Conservation (phyloP, 2,329 filamentous ascomycete species). For the Volutella citrinella region DNA sequence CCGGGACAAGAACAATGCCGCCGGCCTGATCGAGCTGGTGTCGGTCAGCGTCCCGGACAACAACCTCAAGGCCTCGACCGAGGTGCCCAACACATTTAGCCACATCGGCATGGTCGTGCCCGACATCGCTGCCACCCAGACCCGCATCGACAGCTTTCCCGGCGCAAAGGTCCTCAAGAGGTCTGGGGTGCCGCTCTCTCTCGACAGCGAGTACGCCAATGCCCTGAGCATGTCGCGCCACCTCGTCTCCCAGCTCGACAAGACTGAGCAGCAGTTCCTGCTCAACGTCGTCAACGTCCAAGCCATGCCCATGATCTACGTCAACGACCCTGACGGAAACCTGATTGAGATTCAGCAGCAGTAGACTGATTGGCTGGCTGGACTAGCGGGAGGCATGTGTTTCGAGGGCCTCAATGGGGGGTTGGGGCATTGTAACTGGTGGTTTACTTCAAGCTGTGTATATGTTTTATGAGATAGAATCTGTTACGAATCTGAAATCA, state of each 20-base stretch:
- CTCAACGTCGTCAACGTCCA: conserved; percentile 6
- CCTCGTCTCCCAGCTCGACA: conserved; percentile 9
- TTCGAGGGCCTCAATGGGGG: too few species aligned
- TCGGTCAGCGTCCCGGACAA: conserved; percentile 19
- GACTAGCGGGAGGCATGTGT: too few species aligned
- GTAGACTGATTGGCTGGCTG: neutral
- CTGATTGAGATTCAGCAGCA: conserved; percentile 23
- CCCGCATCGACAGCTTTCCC: conserved; percentile 16
- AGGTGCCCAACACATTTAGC: conserved; percentile 28
- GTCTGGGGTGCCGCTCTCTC: conserved; percentile 14
- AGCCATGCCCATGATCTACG: conserved; percentile 16
- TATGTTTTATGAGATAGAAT: too few species aligned
- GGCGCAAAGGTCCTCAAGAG: conserved; percentile 27
- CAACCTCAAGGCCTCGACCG: conserved; percentile 16
- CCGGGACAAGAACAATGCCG: conserved; percentile 32
- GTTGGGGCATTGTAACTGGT: too few species aligned
- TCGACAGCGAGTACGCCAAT: conserved; percentile 10
- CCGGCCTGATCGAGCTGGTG: conserved; percentile 32
- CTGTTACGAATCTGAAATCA: too few species aligned
- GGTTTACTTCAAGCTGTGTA: too few species aligned
- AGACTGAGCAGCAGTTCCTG: conserved; percentile 3
- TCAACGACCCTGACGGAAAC: conserved; percentile 24
- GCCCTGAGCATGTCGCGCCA: conserved; percentile 11
- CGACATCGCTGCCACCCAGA: conserved; percentile 26
- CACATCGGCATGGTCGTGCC: conserved; percentile 36